Conservation (phyloP, 2,329 filamentous ascomycete species). For the Albophoma yamanashiensis region DNA sequence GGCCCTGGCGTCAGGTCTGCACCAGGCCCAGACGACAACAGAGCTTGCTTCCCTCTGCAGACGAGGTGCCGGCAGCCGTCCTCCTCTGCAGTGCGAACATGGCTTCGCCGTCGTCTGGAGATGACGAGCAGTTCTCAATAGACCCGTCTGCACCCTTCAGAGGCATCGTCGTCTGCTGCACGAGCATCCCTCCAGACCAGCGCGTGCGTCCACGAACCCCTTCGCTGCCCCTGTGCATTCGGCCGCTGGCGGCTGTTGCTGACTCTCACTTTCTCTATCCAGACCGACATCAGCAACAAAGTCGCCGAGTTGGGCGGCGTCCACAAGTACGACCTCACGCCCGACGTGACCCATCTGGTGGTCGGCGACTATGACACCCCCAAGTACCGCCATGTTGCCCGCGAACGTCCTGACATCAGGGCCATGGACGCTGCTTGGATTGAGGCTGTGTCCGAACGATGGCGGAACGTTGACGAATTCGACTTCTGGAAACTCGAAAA, state of each 20-base stretch:
- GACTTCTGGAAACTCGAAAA: conserved; percentile 61
- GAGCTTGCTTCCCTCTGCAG: not conserved
- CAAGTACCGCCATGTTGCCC: conserved; percentile 93
- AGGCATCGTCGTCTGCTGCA: conserved; percentile 77
- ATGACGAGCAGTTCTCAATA: conserved; percentile 22
- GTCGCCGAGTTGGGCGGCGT: conserved; percentile 74
- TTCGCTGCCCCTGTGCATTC: not conserved
- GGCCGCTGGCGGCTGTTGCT: not conserved
- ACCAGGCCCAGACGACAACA: not conserved
- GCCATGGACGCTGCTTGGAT: conserved; percentile 80
- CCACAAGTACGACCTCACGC: conserved; percentile 88
- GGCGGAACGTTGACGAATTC: conserved; percentile 73
- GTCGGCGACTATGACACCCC: conserved; percentile 81
- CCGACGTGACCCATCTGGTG: conserved; percentile 88
- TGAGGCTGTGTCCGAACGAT: conserved; percentile 64
- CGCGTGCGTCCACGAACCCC: conserved; percentile 43
- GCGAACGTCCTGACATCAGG: conserved; percentile 74
- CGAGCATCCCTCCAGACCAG: conserved; percentile 68
- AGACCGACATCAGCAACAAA: conserved; percentile 49
- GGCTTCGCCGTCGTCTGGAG: conserved; percentile 14
- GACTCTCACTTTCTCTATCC: not conserved
- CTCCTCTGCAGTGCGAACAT: conserved; percentile 8
- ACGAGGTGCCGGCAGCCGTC: not conserved
- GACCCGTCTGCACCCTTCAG: conserved; percentile 54
- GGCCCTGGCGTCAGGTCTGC: not conserved